Conservation (phyloP, 495 filamentous ascomycete species). For the Recurvomyces mirabilis region DNA sequence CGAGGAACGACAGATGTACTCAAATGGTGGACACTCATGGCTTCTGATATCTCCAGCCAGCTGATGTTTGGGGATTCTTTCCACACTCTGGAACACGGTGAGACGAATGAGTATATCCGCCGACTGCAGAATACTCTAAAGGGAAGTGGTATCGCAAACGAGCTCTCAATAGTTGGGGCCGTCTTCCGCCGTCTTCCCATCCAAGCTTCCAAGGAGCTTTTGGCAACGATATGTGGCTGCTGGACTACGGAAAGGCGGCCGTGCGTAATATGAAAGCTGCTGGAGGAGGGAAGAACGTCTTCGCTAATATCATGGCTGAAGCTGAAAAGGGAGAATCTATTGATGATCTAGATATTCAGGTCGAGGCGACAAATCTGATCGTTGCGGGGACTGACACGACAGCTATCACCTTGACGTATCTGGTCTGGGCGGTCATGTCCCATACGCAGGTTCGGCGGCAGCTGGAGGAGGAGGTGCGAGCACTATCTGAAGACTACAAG, state of each 20-base stretch:
- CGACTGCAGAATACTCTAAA: conserved; percentile 8
- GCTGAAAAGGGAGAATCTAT: conserved; percentile 23
- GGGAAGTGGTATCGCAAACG: conserved; percentile 12
- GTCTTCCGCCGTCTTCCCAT: conserved; percentile 10
- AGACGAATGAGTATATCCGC: conserved; percentile 27
- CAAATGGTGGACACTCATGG: conserved; percentile 49
- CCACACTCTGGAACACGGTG: conserved; percentile 40
- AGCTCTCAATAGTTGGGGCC: conserved; percentile 10
- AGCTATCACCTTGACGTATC: conserved; percentile 35
- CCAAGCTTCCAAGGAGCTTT: conserved; percentile 1
- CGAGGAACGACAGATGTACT: conserved; percentile 34
- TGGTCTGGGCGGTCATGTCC: conserved; percentile 31
- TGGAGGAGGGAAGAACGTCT: conserved; percentile 6
- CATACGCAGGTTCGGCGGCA: conserved; percentile 28
- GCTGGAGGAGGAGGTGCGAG: conserved; percentile 35
- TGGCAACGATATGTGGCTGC: neutral
- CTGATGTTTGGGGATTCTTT: conserved; percentile 50
- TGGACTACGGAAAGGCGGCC: conserved; percentile 12
- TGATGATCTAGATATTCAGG: conserved; percentile 30
- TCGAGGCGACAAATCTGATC: conserved; percentile 38
- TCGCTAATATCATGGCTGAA: conserved; percentile 16
- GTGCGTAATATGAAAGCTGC: conserved; percentile 7
- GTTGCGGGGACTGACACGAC: conserved; percentile 45
- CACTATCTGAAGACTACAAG: conserved; percentile 31
- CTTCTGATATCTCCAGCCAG: conserved; percentile 45